A percentile compares a stretch with the other conserved stretches of the same genome.
Evolutionary conservation across 148 eudicot genomes (phyloP).

Genomic region (Diospyros kaki): DNA sequence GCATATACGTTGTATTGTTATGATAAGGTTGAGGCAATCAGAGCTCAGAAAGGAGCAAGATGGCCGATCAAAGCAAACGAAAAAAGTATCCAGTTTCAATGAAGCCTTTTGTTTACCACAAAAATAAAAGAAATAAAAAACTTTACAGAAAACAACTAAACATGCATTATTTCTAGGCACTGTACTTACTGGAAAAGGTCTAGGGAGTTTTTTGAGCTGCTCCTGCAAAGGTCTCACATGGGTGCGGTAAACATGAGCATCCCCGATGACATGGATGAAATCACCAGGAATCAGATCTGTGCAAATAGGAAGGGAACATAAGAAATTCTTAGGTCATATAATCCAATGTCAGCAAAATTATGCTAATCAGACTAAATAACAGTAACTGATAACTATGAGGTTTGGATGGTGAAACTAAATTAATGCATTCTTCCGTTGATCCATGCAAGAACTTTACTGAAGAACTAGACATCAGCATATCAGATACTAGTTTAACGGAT

Average conservation of each 20-base stretch:
- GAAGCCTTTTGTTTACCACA: background rate
- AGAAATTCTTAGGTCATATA: background rate
- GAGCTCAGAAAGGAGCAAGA: background rate
- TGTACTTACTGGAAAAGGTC: conserved; percentile 80
- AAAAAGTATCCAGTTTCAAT: background rate
- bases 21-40: background rate
- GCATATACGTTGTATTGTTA: background rate
- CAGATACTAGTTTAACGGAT: background rate
- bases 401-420: background rate
- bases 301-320: conserved; percentile 4
- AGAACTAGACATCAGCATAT: background rate
- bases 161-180: background rate
- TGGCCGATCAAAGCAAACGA: background rate
- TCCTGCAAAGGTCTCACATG: conserved; percentile 78
- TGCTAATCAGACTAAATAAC: background rate
- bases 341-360: background rate
- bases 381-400: background rate
- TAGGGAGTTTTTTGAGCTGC: conserved; percentile 70
- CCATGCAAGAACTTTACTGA: background rate
- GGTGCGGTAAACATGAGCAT: conserved; percentile 80
- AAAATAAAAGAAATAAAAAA: background rate
- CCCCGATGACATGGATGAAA: conserved; percentile 83
- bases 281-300: conserved; percentile 85
- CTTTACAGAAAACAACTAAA: background rate
- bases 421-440: background rate